A percentile compares a stretch with the other conserved stretches of the same genome.
phyloP scores from a whole-genome alignment of 305 asterid species.

The Solanum chacoense region DNA sequence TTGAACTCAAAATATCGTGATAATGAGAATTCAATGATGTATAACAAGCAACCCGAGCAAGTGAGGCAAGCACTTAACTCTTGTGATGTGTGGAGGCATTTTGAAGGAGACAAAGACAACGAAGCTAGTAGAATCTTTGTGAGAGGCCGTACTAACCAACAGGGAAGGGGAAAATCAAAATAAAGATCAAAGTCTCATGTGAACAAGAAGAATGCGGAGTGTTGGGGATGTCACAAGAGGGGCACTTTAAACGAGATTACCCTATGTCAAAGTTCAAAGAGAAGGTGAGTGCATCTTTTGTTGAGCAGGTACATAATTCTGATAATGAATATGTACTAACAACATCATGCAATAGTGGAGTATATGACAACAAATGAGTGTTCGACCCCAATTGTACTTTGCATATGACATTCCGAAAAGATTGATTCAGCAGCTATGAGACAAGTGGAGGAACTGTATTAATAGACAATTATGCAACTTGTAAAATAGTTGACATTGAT shows the following conservation, averaged over 20 bases:
- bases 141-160: background rate
- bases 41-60: no score
- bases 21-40: background rate
- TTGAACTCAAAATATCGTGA: background rate
- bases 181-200: background rate
- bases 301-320: background rate
- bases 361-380: background rate
- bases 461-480: background rate
- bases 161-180: background rate
- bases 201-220: rapidly evolving
- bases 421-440: background rate
- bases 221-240: background rate
- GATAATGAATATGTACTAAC: background rate
- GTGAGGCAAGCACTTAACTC: background rate
- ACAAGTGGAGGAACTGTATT: background rate
- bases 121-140: background rate
- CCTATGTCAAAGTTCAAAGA: background rate
- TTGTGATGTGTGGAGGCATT: background rate
- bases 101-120: background rate
- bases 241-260: background rate
- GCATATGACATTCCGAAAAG: background rate
- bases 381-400: background rate
- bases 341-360: background rate
- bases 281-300: background rate
- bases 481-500: background rate